A percentile compares a stretch with the other conserved stretches of the same genome.
Evolutionary conservation across 495 filamentous ascomycete species (phyloP).

Genomic region (Hypomontagnella submonticulosa): DNA sequence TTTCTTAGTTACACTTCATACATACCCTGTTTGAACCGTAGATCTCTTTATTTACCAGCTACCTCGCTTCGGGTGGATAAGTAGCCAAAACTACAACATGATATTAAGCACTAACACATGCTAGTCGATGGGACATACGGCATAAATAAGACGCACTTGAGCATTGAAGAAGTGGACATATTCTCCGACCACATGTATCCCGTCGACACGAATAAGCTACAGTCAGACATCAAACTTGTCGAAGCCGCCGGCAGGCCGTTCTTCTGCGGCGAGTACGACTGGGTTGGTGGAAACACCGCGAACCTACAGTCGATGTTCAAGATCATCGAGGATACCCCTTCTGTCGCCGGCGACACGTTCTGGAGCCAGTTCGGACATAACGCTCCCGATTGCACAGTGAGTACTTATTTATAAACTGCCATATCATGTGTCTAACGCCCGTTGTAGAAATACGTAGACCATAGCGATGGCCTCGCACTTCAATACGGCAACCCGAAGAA

Average conservation of each 20-base stretch:
- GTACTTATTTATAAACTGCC: slow-evolving; percentile 9
- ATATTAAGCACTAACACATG: slow-evolving; percentile 9
- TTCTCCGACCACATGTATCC: slow-evolving; percentile 67
- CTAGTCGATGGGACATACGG: slow-evolving; percentile 66
- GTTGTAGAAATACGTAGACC: slow-evolving; percentile 52
- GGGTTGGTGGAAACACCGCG: slow-evolving; percentile 52
- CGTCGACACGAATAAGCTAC: slow-evolving; percentile 55
- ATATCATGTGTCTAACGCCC: slow-evolving; percentile 3
- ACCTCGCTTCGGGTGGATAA: no score
- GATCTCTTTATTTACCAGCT: background rate
- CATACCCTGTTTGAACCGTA: background rate
- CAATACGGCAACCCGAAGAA: slow-evolving; percentile 63
- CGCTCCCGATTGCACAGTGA: slow-evolving; percentile 60
- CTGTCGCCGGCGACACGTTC: slow-evolving; percentile 59
- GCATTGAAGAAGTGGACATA: slow-evolving; percentile 61
- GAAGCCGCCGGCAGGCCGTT: slow-evolving; percentile 56
- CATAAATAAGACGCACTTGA: slow-evolving; percentile 61
- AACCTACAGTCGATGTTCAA: slow-evolving; percentile 58
- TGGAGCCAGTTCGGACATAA: slow-evolving; percentile 65
- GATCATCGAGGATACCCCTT: slow-evolving; percentile 55
- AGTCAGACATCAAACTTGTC: slow-evolving; percentile 55
- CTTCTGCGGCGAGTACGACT: slow-evolving; percentile 65
- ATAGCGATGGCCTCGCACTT: slow-evolving; percentile 58
- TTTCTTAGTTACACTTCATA: background rate
- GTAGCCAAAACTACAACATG: background rate